A percentile compares a stretch with the other conserved stretches of the same genome.
phyloP scores from a whole-genome alignment of 305 asterid genomes.

The Fraxinus nigra region DNA sequence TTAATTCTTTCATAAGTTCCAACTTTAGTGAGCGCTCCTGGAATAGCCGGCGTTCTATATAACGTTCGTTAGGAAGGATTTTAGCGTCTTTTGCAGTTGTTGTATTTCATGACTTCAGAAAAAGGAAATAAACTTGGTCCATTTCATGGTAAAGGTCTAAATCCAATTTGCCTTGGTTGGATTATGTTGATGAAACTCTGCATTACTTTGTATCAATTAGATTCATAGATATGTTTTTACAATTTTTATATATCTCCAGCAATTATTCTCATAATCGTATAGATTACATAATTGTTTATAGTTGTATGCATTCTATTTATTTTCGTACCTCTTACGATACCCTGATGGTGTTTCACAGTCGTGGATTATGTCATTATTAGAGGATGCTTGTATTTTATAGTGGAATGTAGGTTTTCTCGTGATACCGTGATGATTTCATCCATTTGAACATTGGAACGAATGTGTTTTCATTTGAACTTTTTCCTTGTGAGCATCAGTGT shows the following conservation, averaged over 20 bases:
- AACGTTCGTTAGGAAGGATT: neutral
- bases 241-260: neutral
- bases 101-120: neutral
- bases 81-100: neutral
- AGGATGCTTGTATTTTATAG: neutral
- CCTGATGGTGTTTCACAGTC: neutral
- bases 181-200: neutral
- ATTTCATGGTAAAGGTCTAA: neutral
- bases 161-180: neutral
- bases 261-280: neutral
- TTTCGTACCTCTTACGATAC: neutral
- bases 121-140: neutral
- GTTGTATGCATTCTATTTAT: neutral
- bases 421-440: neutral
- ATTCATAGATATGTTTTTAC: neutral
- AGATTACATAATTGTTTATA: neutral
- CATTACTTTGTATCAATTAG: neutral
- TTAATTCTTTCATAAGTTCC: conserved; percentile 40
- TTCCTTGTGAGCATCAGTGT: neutral
- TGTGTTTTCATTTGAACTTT: neutral
- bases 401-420: neutral
- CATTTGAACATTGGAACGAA: neutral
- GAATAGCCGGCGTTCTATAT: neutral
- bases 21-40: neutral
- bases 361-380: neutral